Base-by-base conservation (phyloP, 345 rosid genomes). In the Gynandropsis gynandra region DNA sequence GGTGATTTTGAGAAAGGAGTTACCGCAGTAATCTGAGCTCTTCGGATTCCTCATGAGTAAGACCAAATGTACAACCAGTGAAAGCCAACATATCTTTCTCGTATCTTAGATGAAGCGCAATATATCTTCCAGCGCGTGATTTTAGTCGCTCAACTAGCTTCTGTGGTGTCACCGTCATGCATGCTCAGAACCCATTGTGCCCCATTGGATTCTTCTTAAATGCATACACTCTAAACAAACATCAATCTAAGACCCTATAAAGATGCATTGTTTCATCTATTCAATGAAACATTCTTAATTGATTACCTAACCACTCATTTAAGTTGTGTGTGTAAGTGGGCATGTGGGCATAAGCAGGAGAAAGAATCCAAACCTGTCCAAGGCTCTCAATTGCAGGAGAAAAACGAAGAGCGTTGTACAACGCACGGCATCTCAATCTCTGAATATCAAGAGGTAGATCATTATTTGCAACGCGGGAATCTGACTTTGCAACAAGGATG, bases 41-140 rank as follows among this genome's bases (percentile, higher is more conserved):
- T 62, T 80, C 83, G 27, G 98, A 80, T 68, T 92, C 96, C 27
- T 73, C 70, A 62, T 82, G 71, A 49, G 84, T 80, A 61, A 92
- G 75, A 48, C 96, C 93, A 54, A 80, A 80, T 15, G 89, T 78
- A 59, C 98, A 92, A 27, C 96, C 96, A 33, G 95, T 92, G 70
- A 92, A 92, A 54, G 98, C 76, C 44, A 92, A 78, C 92, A 92
- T 87, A 73, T 87, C 98, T 73, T 84, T 87, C 76, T 92, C 96
- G 48, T 87, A 92, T 72, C 98, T 72, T 41, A 87, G 74, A 64
- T 92, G 98, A 79, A 92, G 87, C 50, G 95, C 89, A 58, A 92
- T 80, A 56, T 77, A 90, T 68, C 74, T 76, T 63, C 77, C 86
- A n/a, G 80, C 79, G 7, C 58, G 83, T 41, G 74, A 70, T 65